These are phyloP conservation scores for Yarrowia alimentaria DNA, from an alignment of 805 yeast species.

Conservation along the genomic window DNA sequence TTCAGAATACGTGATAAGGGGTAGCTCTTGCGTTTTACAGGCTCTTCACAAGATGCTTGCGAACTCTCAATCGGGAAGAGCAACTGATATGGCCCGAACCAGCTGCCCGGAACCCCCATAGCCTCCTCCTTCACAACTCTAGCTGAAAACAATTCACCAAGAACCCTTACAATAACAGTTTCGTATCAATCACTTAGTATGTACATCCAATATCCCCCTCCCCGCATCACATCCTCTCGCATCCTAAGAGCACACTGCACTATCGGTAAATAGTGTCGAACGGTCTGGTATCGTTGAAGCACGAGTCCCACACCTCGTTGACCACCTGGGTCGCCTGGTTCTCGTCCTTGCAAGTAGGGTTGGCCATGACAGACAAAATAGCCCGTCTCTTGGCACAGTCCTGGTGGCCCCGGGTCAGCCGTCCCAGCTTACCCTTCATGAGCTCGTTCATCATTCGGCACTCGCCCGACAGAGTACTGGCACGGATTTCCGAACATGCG, in stretches of 20 bases:
- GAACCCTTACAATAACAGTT: too few relatives aligned
- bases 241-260: too few relatives aligned
- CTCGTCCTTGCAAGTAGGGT: conserved; percentile 73
- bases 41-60: too few relatives aligned
- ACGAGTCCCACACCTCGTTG: conserved; percentile 84
- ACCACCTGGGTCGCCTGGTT: conserved; percentile 78
- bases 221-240: neutral
- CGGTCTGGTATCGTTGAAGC: conserved; percentile 94
- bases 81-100: too few relatives aligned
- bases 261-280: conserved; percentile 85
- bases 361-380: conserved; percentile 73
- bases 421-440: conserved; percentile 48
- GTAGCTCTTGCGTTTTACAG: too few relatives aligned
- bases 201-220: neutral
- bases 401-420: conserved; percentile 80
- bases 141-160: too few relatives aligned
- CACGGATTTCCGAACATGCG: conserved; percentile 95
- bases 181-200: too few relatives aligned
- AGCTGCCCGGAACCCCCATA: too few relatives aligned
- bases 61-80: too few relatives aligned
- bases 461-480: conserved; percentile 90
- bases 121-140: too few relatives aligned
- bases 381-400: conserved; percentile 90
- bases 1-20: too few relatives aligned
- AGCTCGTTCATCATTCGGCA: conserved; percentile 89